phyloP scores from a whole-genome alignment of 1,139 yeast genomes.

The Diutina pseudorugosa region DNA sequence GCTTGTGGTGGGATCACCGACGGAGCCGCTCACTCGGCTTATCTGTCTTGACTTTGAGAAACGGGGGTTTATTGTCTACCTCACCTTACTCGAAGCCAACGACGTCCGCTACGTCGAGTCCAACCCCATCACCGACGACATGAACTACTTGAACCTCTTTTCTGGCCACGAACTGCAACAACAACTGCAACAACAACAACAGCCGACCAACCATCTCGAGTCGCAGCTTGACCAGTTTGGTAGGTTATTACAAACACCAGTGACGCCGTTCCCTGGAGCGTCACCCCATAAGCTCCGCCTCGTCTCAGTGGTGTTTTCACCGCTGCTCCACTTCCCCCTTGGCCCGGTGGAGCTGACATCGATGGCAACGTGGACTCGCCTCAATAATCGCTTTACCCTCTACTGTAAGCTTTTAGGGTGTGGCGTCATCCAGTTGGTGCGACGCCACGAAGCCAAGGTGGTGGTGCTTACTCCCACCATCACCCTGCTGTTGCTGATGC shows the following conservation, averaged over 20 bases:
- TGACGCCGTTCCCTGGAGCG: constrained; percentile 41
- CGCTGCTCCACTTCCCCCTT: constrained; percentile 51
- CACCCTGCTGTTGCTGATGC: constrained; percentile 27
- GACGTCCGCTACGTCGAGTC: constrained; percentile 49
- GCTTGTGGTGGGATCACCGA: constrained; percentile 63
- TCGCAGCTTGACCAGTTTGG: constrained; percentile 20
- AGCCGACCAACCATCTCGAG: background rate
- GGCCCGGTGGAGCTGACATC: constrained; percentile 59
- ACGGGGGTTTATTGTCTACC: constrained; percentile 70
- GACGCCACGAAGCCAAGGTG: constrained; percentile 30
- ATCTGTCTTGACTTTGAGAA: constrained; percentile 64
- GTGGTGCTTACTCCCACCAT: constrained; percentile 29
- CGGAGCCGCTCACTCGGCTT: constrained; percentile 60
- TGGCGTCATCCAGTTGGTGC: constrained; percentile 46
- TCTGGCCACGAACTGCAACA: constrained; percentile 6
- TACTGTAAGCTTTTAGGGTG: constrained; percentile 42
- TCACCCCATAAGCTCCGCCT: constrained; percentile 38
- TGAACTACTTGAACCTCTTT: constrained; percentile 30
- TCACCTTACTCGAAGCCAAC: constrained; percentile 54
- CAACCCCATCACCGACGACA: constrained; percentile 41
- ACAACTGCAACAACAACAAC: background rate
- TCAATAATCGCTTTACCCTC: constrained; percentile 31
- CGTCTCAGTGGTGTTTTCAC: constrained; percentile 51
- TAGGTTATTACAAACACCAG: constrained; percentile 17
- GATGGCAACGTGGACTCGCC: constrained; percentile 38